These are phyloP conservation scores for Ophiostoma pallidulum DNA, from an alignment of 2,329 filamentous ascomycete species.

Conservation along the genomic window DNA sequence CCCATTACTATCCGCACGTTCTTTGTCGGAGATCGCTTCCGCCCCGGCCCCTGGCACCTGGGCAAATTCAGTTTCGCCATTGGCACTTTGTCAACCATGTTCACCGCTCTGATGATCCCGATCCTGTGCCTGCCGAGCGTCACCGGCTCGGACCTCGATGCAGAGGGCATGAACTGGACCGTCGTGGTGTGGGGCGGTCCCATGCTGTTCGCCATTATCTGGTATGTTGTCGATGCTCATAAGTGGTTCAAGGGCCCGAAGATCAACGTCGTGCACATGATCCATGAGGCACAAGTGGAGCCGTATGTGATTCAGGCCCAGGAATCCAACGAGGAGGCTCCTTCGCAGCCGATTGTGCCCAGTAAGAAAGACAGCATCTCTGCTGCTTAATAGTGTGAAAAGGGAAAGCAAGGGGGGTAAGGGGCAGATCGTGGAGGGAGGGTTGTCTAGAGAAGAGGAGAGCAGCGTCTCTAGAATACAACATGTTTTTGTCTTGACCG, in stretches of 20 bases:
- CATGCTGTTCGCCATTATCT: constrained; percentile 49
- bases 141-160: constrained; percentile 43
- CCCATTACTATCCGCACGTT: constrained; percentile 50
- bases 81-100: constrained; percentile 46
- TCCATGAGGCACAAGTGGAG: constrained; percentile 11
- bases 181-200: constrained; percentile 55
- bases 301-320: constrained; percentile 14
- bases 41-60: constrained; percentile 59
- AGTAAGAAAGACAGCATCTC: constrained; percentile 8
- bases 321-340: neutral
- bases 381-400: neutral
- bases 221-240: constrained; percentile 54
- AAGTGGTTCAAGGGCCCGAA: constrained; percentile 65
- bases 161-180: constrained; percentile 57
- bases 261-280: constrained; percentile 46
- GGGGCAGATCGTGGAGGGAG: too few relatives aligned
- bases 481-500: too few relatives aligned
- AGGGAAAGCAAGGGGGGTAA: too few relatives aligned
- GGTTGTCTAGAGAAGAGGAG: too few relatives aligned
- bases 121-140: constrained; percentile 56
- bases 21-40: constrained; percentile 53
- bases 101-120: constrained; percentile 58
- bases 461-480: too few relatives aligned
- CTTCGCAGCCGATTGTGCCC: constrained; percentile 5
- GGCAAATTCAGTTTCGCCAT: constrained; percentile 49